These are phyloP conservation scores for Bisporella sp. DNA, from an alignment of 2,329 filamentous ascomycete species.

Conservation along the genomic window DNA sequence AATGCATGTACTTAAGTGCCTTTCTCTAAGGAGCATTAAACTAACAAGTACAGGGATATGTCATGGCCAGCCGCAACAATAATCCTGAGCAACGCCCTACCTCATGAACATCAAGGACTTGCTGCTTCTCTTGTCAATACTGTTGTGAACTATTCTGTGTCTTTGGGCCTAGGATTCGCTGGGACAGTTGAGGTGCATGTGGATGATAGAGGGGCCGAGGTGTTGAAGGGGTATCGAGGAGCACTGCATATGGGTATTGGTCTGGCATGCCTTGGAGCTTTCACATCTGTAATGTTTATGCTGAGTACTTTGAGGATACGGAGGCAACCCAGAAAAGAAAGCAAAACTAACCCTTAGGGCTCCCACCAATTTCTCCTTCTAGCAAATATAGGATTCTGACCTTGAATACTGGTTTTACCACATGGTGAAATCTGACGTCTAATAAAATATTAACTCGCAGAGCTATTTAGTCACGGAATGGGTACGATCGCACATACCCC, in stretches of 20 bases:
- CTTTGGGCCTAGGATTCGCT: conserved; percentile 37
- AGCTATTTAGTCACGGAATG: too few relatives aligned
- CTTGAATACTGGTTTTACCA: too few relatives aligned
- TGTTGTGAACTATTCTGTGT: conserved; percentile 35
- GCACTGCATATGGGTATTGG: conserved; percentile 36
- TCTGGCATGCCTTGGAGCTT: conserved; percentile 17
- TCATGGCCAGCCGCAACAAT: conserved; percentile 46
- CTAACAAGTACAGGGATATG: conserved; percentile 39
- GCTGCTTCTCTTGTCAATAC: conserved; percentile 42
- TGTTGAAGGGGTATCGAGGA: conserved; percentile 30
- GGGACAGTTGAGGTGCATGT: conserved; percentile 31
- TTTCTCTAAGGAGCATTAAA: neutral
- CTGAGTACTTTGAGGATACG: too few relatives aligned
- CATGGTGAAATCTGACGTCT: too few relatives aligned
- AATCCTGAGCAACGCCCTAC: conserved; percentile 44
- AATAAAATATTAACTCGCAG: too few relatives aligned
- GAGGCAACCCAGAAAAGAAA: too few relatives aligned
- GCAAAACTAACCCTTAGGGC: too few relatives aligned
- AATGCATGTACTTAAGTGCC: conserved; percentile 20
- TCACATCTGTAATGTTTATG: neutral
- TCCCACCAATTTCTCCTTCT: too few relatives aligned
- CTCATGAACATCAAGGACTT: conserved; percentile 40
- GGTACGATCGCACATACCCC: too few relatives aligned
- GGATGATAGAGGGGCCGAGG: conserved; percentile 13
- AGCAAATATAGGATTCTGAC: too few relatives aligned